Conservation (phyloP, 768 basidiomycete genomes). For the Tulasnella sp. region DNA sequence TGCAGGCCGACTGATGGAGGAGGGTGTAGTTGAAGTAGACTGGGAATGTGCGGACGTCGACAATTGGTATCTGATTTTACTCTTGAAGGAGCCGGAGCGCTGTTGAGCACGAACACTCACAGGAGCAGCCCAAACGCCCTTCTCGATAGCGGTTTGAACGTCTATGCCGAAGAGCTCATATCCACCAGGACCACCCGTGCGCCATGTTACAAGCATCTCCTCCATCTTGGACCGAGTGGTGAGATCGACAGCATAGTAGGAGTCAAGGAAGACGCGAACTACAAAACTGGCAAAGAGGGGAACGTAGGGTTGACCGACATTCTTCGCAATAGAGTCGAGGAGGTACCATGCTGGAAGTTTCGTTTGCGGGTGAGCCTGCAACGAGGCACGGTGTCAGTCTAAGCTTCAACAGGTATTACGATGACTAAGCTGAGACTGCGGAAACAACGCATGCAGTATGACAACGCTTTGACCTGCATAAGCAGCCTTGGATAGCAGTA, state of each 20-base stretch:
- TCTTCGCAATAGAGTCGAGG: conserved; percentile 94
- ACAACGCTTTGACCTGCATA: background rate
- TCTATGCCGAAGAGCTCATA: conserved; percentile 76
- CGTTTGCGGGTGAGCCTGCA: conserved; percentile 76
- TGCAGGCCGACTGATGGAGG: conserved; percentile 9
- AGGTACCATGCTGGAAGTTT: conserved; percentile 92
- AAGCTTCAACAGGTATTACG: background rate
- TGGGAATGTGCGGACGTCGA: background rate
- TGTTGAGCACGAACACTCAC: conserved; percentile 17
- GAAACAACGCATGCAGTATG: background rate
- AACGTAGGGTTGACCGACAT: conserved; percentile 88
- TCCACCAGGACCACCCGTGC: conserved; percentile 69
- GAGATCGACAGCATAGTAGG: conserved; percentile 79
- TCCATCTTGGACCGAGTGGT: conserved; percentile 88
- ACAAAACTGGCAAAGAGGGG: conserved; percentile 74
- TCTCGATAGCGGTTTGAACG: conserved; percentile 75
- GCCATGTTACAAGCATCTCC: conserved; percentile 95
- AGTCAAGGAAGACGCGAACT: conserved; percentile 72
- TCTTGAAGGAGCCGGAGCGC: conserved; percentile 32
- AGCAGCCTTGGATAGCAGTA: conserved; percentile 1
- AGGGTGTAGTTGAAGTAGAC: conserved; percentile 1
- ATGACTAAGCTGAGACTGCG: background rate
- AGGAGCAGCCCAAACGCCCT: conserved; percentile 57
- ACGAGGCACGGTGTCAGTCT: conserved; percentile 25
- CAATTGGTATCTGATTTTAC: background rate